These are phyloP conservation scores for Grammothele lineata DNA, from an alignment of 768 basidiomycete genomes.

Conservation along the genomic window DNA sequence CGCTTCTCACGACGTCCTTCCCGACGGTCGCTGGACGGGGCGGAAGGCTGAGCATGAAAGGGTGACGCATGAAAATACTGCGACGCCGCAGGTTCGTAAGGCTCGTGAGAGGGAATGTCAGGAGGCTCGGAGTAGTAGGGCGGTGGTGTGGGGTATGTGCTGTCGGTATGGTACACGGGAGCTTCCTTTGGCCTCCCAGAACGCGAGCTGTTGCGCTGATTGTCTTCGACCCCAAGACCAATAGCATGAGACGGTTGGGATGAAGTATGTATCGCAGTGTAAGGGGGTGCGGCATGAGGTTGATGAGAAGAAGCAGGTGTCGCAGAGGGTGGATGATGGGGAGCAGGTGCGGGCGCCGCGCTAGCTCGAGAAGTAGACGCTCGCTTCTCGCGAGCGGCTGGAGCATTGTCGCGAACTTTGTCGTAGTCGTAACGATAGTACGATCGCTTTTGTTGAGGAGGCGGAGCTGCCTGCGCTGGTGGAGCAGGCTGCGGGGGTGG, in stretches of 20 bases:
- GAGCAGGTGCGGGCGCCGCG: background rate
- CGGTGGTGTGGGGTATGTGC: background rate
- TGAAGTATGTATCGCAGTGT: too few species aligned
- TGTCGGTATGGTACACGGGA: background rate
- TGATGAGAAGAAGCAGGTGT: background rate
- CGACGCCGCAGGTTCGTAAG: too few species aligned
- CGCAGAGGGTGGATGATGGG: background rate
- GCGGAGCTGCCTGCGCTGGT: background rate
- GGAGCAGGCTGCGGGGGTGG: background rate
- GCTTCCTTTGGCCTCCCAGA: too few species aligned
- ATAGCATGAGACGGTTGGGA: too few species aligned
- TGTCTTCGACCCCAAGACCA: too few species aligned
- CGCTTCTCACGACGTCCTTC: too few species aligned
- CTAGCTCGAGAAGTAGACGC: background rate
- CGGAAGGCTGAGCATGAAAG: too few species aligned
- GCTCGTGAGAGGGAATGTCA: too few species aligned
- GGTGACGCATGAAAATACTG: too few species aligned
- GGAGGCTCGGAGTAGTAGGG: background rate
- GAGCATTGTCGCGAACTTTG: conserved; percentile 11
- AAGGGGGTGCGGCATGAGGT: background rate
- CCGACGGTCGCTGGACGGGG: too few species aligned
- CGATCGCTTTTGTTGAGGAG: background rate
- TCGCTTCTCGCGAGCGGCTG: conserved; percentile 7
- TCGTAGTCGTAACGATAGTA: conserved; percentile 21
- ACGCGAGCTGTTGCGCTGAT: background rate